These are phyloP conservation scores for Fusarium heterosporum DNA, from an alignment of 2,329 filamentous ascomycete genomes.

Conservation along the genomic window DNA sequence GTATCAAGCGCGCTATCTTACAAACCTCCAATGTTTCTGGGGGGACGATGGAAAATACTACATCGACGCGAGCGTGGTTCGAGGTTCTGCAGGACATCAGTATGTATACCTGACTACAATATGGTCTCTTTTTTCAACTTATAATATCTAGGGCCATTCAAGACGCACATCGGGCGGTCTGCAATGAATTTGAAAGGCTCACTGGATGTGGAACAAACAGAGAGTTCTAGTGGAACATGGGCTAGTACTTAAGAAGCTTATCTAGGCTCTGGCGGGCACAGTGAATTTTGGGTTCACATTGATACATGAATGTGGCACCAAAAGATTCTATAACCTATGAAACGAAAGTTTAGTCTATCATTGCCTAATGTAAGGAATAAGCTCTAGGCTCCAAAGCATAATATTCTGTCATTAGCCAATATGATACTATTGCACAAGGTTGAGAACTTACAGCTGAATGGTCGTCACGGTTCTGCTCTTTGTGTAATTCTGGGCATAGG, in stretches of 20 bases:
- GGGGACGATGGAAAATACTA: slow-evolving; percentile 1
- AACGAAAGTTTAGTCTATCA: no score
- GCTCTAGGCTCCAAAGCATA: no score
- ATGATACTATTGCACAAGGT: no score
- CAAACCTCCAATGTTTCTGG: slow-evolving; percentile 3
- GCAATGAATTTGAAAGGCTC: neutral
- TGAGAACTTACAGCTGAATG: no score
- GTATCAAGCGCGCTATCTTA: neutral
- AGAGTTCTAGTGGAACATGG: neutral
- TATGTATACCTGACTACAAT: neutral
- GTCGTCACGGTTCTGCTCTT: no score
- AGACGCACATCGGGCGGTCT: rapidly evolving
- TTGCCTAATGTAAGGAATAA: no score
- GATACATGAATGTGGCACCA: no score
- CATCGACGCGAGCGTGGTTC: slow-evolving; percentile 1
- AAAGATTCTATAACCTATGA: no score
- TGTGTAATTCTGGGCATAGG: no score
- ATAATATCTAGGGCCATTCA: neutral
- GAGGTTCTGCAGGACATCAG: slow-evolving; percentile 1
- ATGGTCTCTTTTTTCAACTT: neutral
- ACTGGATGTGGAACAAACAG: neutral
- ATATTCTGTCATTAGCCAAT: no score
- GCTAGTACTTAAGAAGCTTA: no score
- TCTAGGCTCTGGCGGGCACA: no score
- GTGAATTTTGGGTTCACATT: neutral